Percentiles rank a stretch among this genome's conserved stretches.
Conservation (phyloP, 805 yeast species). For the Ogataea methanolica region DNA sequence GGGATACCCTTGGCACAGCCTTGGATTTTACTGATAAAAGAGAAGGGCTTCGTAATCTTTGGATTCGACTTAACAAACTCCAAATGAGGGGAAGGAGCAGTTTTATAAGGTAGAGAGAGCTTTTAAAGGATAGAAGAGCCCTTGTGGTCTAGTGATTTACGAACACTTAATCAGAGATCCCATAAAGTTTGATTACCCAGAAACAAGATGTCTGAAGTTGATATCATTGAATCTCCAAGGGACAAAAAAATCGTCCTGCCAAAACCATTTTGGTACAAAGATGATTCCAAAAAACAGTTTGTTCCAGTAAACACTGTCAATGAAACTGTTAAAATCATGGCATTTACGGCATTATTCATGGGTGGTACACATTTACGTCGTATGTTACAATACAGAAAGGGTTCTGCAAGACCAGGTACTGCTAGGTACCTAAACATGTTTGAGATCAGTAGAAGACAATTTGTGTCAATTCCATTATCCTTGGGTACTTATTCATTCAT, state of each 20-base stretch:
- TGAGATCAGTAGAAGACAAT: constrained; percentile 27
- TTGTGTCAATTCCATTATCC: constrained; percentile 31
- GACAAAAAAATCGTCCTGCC: constrained; percentile 15
- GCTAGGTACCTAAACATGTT: constrained; percentile 30
- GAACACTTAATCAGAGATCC: background rate
- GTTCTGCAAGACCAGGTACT: constrained; percentile 35
- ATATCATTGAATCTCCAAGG: background rate
- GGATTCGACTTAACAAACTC: background rate
- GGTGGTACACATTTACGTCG: constrained; percentile 35
- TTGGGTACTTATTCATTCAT: constrained; percentile 29
- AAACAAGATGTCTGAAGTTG: background rate
- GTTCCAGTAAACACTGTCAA: constrained; percentile 29
- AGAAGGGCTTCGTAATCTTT: background rate
- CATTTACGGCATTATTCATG: constrained; percentile 28
- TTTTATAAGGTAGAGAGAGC: background rate
- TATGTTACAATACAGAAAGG: constrained; percentile 31
- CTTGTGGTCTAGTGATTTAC: too few species aligned
- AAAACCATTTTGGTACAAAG: constrained; percentile 26
- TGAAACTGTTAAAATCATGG: constrained; percentile 24
- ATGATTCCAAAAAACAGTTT: constrained; percentile 12
- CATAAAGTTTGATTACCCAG: background rate
- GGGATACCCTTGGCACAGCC: too few species aligned
- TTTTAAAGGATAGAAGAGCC: background rate
- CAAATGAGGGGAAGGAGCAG: constrained; percentile 3
- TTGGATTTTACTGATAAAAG: too few species aligned